A percentile compares a stretch with the other conserved stretches of the same genome.
phyloP scores from a whole-genome alignment of 1,139 yeast genomes.

The Hyphopichia burtonii region DNA sequence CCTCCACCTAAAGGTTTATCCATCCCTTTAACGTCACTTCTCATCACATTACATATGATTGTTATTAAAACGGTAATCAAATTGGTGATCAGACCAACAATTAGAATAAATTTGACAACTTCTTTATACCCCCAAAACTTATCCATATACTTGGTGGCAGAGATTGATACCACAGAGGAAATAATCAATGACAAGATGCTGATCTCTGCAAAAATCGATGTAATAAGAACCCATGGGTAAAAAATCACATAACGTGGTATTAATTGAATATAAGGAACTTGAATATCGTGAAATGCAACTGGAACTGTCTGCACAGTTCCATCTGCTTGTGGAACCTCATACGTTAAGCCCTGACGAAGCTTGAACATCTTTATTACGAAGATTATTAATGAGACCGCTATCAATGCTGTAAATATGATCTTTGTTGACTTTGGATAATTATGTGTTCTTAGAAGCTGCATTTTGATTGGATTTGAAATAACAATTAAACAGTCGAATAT shows the following conservation, averaged over 20 bases:
- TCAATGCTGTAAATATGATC: slow-evolving; percentile 25
- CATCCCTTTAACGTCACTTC: slow-evolving; percentile 39
- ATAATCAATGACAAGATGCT: slow-evolving; percentile 49
- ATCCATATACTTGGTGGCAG: slow-evolving; percentile 53
- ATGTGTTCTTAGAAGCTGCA: slow-evolving; percentile 6
- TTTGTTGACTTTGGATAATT: slow-evolving; percentile 26
- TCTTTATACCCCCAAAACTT: slow-evolving; percentile 61
- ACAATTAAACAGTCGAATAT: no score
- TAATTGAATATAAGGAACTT: slow-evolving; percentile 65
- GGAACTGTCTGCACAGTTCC: not conserved
- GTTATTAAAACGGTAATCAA: slow-evolving; percentile 44
- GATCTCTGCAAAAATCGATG: slow-evolving; percentile 72
- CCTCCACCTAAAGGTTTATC: slow-evolving; percentile 67
- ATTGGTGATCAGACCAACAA: slow-evolving; percentile 63
- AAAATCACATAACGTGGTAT: slow-evolving; percentile 61
- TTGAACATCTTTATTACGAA: slow-evolving; percentile 30
- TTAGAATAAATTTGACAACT: slow-evolving; percentile 54
- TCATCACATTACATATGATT: slow-evolving; percentile 37
- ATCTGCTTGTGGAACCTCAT: slow-evolving; percentile 38
- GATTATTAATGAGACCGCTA: slow-evolving; percentile 21
- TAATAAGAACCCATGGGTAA: slow-evolving; percentile 76
- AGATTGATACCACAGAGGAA: slow-evolving; percentile 49
- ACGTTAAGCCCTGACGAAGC: slow-evolving; percentile 18
- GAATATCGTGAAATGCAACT: slow-evolving; percentile 34
- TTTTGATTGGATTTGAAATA: not conserved